phyloP scores from a whole-genome alignment of 2,329 filamentous ascomycete species.

The Thielaviopsis ethacetica region DNA sequence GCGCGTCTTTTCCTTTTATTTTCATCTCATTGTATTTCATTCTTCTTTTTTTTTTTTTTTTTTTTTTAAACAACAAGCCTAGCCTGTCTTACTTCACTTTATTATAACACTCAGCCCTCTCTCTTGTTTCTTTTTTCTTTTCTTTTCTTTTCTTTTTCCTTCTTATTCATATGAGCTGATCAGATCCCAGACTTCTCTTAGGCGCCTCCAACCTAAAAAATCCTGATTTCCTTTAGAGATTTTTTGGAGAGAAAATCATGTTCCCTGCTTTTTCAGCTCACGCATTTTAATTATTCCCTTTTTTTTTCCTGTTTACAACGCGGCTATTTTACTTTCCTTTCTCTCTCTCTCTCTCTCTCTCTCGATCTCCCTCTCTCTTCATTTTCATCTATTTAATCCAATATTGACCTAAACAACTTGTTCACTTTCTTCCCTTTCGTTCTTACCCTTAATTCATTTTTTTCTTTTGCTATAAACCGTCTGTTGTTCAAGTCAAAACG shows the following conservation, averaged over 20 bases:
- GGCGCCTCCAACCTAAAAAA: background rate
- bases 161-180: too few species aligned
- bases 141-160: background rate
- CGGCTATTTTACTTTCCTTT: background rate
- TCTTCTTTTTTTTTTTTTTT: background rate
- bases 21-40: too few species aligned
- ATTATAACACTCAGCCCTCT: background rate
- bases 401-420: background rate
- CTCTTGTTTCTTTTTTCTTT: background rate
- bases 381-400: background rate
- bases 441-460: background rate
- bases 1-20: too few species aligned
- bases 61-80: background rate
- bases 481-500: background rate
- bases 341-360: background rate
- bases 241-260: background rate
- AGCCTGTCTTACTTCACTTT: background rate
- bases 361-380: background rate
- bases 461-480: background rate
- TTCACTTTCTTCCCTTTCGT: background rate
- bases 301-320: background rate
- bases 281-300: background rate
- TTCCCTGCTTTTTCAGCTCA: background rate
- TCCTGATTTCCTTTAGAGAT: background rate
- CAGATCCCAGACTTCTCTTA: background rate